Percentiles rank a stretch among this genome's conserved stretches.
phyloP scores from a whole-genome alignment of 306 rosid species.

The Medicago lupulina region DNA sequence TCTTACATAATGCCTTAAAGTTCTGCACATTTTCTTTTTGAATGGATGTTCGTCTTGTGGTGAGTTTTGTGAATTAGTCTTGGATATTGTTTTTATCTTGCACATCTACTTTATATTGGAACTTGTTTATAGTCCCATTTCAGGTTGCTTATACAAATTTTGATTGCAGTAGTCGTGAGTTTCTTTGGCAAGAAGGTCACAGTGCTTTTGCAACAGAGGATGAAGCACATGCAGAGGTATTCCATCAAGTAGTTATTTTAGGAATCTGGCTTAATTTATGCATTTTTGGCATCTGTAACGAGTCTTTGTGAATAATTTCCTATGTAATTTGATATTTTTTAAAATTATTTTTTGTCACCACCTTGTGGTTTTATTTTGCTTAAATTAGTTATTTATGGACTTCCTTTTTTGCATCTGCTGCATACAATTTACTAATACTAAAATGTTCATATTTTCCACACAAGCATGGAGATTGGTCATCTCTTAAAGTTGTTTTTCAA shows the following conservation, averaged over 20 bases:
- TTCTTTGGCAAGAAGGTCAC: conserved; percentile 99
- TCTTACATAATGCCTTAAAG: background rate
- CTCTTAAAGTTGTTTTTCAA: too few species aligned
- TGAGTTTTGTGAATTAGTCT: conserved; percentile 5
- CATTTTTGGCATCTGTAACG: conserved; percentile 6
- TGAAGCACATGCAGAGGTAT: conserved; percentile 92
- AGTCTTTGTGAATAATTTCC: conserved; percentile 5
- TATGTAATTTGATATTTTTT: background rate
- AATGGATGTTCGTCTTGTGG: conserved; percentile 17
- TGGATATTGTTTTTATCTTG: conserved; percentile 10
- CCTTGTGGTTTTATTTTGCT: background rate
- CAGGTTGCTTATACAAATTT: conserved; percentile 20
- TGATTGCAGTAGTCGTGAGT: conserved; percentile 89
- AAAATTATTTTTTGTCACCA: background rate
- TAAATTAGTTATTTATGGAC: background rate
- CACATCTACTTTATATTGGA: background rate
- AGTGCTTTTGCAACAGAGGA: conserved; percentile 92
- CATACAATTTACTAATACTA: conserved; percentile 39
- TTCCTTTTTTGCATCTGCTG: conserved; percentile 24
- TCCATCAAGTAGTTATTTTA: conserved; percentile 30
- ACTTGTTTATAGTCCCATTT: conserved; percentile 8
- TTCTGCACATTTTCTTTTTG: conserved; percentile 13
- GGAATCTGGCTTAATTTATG: conserved; percentile 14
- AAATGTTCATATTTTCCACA: too few species aligned
- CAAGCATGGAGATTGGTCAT: too few species aligned